phyloP scores from a whole-genome alignment of 192 early-diverging fungal genomes.

The Backusella mclennaniae region DNA sequence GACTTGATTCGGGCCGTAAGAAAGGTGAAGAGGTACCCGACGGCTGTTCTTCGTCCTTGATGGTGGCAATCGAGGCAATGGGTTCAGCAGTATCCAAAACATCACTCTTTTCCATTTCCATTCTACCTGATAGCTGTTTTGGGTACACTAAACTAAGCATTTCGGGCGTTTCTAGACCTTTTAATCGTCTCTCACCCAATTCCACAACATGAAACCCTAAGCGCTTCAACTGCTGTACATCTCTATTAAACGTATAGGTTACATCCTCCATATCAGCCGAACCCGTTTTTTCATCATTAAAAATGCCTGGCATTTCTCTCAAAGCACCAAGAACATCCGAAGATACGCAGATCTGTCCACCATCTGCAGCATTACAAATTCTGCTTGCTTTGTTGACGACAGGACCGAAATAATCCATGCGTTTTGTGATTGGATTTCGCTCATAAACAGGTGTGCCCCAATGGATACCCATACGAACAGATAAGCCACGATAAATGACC shows the following conservation, averaged over 20 bases:
- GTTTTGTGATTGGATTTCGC: conserved; percentile 80
- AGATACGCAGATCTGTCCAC: conserved; percentile 85
- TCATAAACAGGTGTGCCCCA: conserved; percentile 86
- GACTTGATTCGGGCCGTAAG: not conserved
- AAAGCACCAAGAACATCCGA: conserved; percentile 61
- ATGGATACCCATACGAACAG: conserved; percentile 93
- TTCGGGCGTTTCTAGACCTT: conserved; percentile 89
- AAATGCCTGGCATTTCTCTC: conserved; percentile 19
- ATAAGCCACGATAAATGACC: conserved; percentile 81
- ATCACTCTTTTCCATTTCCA: conserved; percentile 42
- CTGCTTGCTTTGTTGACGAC: conserved; percentile 87
- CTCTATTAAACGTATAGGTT: conserved; percentile 6
- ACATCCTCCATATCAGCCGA: not conserved
- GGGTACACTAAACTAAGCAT: conserved; percentile 74
- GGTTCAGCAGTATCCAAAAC: conserved; percentile 15
- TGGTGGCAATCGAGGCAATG: not conserved
- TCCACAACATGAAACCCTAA: conserved; percentile 66
- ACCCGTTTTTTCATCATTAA: conserved; percentile 4
- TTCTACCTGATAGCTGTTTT: conserved; percentile 38
- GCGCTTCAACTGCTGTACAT: conserved; percentile 48
- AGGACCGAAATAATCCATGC: conserved; percentile 96
- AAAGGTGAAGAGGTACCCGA: not conserved
- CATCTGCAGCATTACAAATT: conserved; percentile 81
- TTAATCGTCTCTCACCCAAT: conserved; percentile 79
- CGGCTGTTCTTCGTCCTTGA: not conserved